Base-by-base conservation (phyloP, 2,329 filamentous ascomycete genomes). In the Colletotrichum cordylinicola region DNA sequence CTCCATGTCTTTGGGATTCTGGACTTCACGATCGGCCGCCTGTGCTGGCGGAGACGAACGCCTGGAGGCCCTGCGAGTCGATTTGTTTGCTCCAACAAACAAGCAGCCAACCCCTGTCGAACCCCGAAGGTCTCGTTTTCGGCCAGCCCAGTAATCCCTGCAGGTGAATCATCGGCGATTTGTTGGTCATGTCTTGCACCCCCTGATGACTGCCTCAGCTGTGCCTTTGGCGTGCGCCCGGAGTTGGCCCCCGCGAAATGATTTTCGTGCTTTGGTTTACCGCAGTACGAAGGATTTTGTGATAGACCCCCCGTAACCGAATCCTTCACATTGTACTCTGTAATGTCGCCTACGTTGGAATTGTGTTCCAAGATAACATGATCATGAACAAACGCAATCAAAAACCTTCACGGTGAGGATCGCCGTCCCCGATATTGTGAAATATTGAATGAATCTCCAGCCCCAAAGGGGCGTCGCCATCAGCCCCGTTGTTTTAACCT, bases 401-500 rank as follows among this genome's bases (percentile, higher is more conserved):
- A 58, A 16, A 29, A 43, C 33, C 52, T 29, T 37, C n/a, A n/a
- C 37, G 68, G 52, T n/a, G 37, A 60, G 8, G 61, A 61, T 72
- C 27, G 56, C 37, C 68, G 21, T 67, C 61, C 21, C 55, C 31
- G 58, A 61, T 61, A 61, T 61, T 61, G 35, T 24, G n/a, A 13
- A n/a, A 60, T 58, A 27, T 29, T 55, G 52, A 6, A 24, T 18
- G 33, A 64, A 18, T 72, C 56, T 48, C 31, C 43, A 56, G 31
- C 29, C 18, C 39, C 67, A 39, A 35, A 43, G 39, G 31, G 37
- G 61, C 24, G 52, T 48, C 31, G 62, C 55, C 67, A 12, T 12
- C 39, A 58, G 73, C n/a, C 73, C 69, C 69, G n/a, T 37, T 75
- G 27, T 75, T 75, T 67, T 67, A 56, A 67, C 69, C 70, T 72